Conservation (phyloP, 352 stramenopile species). For the Pythium pyrilobum region DNA sequence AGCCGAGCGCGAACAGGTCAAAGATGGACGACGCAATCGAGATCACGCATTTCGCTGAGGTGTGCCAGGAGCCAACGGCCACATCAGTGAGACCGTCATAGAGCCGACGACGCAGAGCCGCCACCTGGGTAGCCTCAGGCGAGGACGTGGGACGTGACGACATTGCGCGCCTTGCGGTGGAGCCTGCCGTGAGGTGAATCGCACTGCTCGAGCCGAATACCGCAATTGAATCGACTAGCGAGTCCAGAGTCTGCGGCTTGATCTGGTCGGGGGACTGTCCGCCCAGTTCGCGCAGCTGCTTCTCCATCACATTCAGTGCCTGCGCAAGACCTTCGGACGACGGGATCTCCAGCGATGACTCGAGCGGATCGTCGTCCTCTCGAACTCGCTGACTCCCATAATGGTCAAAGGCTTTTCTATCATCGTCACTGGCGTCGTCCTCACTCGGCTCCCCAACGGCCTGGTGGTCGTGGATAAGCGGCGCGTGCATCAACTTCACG, state of each 20-base stretch:
- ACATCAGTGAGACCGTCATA: constrained; percentile 20
- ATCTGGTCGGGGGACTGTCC: not conserved
- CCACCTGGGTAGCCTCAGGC: not conserved
- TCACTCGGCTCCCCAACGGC: not conserved
- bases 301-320: constrained; percentile 18
- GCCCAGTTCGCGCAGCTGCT: constrained; percentile 24
- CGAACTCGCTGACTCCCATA: not conserved
- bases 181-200: not conserved
- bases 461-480: constrained; percentile 7
- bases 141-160: not conserved
- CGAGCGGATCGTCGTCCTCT: constrained; percentile 26
- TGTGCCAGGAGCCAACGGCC: constrained; percentile 30
- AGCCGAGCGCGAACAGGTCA: constrained; percentile 23
- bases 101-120: constrained; percentile 20
- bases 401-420: not conserved
- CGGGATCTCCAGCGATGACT: constrained; percentile 45
- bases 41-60: constrained; percentile 27
- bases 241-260: not conserved
- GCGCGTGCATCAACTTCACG: constrained; percentile 44
- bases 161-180: not conserved
- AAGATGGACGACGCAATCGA: constrained; percentile 36
- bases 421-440: not conserved
- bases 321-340: constrained; percentile 29
- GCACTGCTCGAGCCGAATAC: not conserved
- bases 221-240: not conserved